Conservation (phyloP, 768 basidiomycete genomes). For the Xanthoconium purpureum region DNA sequence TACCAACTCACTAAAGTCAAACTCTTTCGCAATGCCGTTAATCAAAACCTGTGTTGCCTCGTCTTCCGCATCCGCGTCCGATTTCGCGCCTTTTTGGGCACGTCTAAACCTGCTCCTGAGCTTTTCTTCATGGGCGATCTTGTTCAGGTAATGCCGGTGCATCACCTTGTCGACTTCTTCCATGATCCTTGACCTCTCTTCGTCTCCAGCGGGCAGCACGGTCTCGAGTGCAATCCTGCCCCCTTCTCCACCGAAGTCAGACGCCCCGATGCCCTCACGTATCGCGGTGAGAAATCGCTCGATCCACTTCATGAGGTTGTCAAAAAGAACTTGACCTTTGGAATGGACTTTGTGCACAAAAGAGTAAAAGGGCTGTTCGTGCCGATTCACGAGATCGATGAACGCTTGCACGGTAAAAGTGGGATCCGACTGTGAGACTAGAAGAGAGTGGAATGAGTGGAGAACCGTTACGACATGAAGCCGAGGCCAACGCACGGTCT, state of each 20-base stretch:
- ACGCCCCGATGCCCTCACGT: slow-evolving; percentile 78
- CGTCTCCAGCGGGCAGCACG: slow-evolving; percentile 77
- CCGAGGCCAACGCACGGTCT: slow-evolving; percentile 57
- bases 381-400: slow-evolving; percentile 88
- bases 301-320: slow-evolving; percentile 94
- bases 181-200: slow-evolving; percentile 74
- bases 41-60: slow-evolving; percentile 81
- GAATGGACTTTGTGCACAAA: slow-evolving; percentile 99
- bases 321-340: slow-evolving; percentile 92
- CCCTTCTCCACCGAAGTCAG: slow-evolving; percentile 2
- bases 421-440: slow-evolving; percentile 83
- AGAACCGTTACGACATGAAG: background rate
- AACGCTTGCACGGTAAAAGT: slow-evolving; percentile 86
- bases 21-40: slow-evolving; percentile 73
- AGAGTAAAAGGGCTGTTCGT: slow-evolving; percentile 92
- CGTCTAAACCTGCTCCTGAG: slow-evolving; percentile 81
- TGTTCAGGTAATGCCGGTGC: slow-evolving; percentile 90
- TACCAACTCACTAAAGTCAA: slow-evolving; percentile 78
- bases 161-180: slow-evolving; percentile 87
- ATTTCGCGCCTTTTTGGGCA: slow-evolving; percentile 39
- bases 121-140: slow-evolving; percentile 89
- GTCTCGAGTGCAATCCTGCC: slow-evolving; percentile 75
- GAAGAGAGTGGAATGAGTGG: slow-evolving; percentile 1
- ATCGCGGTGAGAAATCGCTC: slow-evolving; percentile 90
- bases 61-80: slow-evolving; percentile 66